Evolutionary conservation across 805 yeast species (phyloP), one percentile per base, ranked within the genome.

Genomic region (Starmerella etchellsii): DNA sequence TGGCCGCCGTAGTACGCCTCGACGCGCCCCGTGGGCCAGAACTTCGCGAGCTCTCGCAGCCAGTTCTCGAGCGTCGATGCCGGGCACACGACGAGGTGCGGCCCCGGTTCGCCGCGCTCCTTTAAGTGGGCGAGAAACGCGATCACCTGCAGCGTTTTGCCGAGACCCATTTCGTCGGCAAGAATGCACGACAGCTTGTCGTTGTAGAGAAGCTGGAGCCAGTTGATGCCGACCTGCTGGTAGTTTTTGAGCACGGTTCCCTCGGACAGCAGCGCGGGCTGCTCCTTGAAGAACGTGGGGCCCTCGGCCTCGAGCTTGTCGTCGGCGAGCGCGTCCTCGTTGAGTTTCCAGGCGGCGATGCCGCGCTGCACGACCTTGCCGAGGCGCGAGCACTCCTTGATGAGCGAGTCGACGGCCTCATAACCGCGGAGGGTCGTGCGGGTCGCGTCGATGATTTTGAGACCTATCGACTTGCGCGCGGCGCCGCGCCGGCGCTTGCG

Each of bases 91-190:
- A 91, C 81, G 44, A 91, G 65, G 66, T 91, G 97, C 1, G 95
- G 95, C 0, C 94, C 93, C 1, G 59, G 57, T 36, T 66, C 65
- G n/a, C 67, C 69, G n/a, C 59, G 57, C 51, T 81, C 78, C 55
- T 83, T 83, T 54, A 91, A 68, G 55, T 80, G 77, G 1, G 97
- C 85, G 56, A 91, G 64, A 56, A 91, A 91, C 7, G 96, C 71
- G 61, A 91, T 88, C 25, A 91, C 95, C 62, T 91, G 97, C 58
- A 94, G 81, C 0, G 98, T 91, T 58, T 91, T 91, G 44, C 99
- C 99, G 36, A 91, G 67, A 4, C 68, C 99, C 99, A 91, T 91
- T 59, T 91, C 99, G 63, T 91, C 99, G 0, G 98, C 99, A 36
- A 91, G 66, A 42, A 91, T 91, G 63, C 98, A 87, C 6, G 95